These are phyloP conservation scores for Neocucurbitaria cava DNA, from an alignment of 2,329 filamentous ascomycete genomes.

Conservation along the genomic window DNA sequence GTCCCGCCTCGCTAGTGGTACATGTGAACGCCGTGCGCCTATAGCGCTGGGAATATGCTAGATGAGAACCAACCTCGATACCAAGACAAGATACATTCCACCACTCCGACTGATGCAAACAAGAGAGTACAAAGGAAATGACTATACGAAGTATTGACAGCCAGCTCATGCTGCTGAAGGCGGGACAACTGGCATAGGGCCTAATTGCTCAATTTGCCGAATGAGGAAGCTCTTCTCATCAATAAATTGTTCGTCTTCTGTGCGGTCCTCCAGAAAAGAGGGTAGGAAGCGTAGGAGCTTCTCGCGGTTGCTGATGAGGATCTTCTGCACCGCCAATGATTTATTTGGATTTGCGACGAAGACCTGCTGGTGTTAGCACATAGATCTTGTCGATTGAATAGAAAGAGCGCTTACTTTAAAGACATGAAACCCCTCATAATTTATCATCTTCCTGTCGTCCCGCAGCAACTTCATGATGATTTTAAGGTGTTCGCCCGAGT, in stretches of 20 bases:
- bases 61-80: not conserved
- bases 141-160: not conserved
- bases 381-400: not conserved
- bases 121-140: constrained; percentile 2
- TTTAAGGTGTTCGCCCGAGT: constrained; percentile 93
- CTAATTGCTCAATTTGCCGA: constrained; percentile 76
- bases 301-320: constrained; percentile 94
- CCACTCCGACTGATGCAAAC: constrained; percentile 22
- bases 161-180: constrained; percentile 23
- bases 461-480: constrained; percentile 97
- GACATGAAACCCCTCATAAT: constrained; percentile 98
- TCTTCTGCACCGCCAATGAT: constrained; percentile 92
- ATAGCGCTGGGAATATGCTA: not conserved
- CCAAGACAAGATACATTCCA: not conserved
- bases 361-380: constrained; percentile 60
- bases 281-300: constrained; percentile 88
- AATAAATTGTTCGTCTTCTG: constrained; percentile 97
- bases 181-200: constrained; percentile 38
- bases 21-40: not conserved
- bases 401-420: constrained; percentile 71
- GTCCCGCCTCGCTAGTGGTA: not conserved
- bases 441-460: constrained; percentile 98
- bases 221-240: constrained; percentile 98
- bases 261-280: constrained; percentile 91
- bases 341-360: constrained; percentile 99